Base-by-base conservation (phyloP, 768 basidiomycete species). In the Tephrocybe sp. region DNA sequence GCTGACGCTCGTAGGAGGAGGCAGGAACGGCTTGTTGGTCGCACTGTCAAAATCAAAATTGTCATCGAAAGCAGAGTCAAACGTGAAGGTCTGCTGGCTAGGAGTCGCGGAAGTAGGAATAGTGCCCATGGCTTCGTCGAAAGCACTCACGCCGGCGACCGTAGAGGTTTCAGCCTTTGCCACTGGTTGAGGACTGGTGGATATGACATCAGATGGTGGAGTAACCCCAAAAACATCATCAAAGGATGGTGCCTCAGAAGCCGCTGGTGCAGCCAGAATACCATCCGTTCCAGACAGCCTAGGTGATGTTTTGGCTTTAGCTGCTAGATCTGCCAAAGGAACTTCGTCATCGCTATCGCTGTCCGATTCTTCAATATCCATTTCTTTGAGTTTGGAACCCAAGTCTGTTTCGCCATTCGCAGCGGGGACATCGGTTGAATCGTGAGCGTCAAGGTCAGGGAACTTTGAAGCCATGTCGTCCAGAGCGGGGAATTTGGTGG, bases 81-180 rank as follows among this genome's bases (percentile, higher is more conserved):
- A 90, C 3, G 82, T 75, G 56, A 89, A 82, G 19, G 67, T 58
- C 19, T 72, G 64, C 5, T 70, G 56, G 5, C 72, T 54, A 9
- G 78, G 59, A 9, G 66, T 56, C 8, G 66, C 60, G 30, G 65
- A 69, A 26, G 64, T 62, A 0, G 80, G 66, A 18, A 80, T 68
- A 53, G 78, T 82, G 15, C 82, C 79, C 61, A 92, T 74, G 1
- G 86, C 84, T 61, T 89, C 87, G 59, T 92, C 89, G 56, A 91
- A 89, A 43, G 80, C 88, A 54, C 74, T 82, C 1, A 84, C 73
- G 13, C 81, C 84, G 46, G 77, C 75, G 19, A 69, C 59, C 7
- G 59, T 15, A 19, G 64, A 40, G 32, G 27, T 41, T 27, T 60
- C 41, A 22, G 58, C 43, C 22, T 62, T 46, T 13, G 58, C 39